These are phyloP conservation scores for Escovopsis sp. DNA, from an alignment of 2,329 filamentous ascomycete species.

Conservation along the genomic window DNA sequence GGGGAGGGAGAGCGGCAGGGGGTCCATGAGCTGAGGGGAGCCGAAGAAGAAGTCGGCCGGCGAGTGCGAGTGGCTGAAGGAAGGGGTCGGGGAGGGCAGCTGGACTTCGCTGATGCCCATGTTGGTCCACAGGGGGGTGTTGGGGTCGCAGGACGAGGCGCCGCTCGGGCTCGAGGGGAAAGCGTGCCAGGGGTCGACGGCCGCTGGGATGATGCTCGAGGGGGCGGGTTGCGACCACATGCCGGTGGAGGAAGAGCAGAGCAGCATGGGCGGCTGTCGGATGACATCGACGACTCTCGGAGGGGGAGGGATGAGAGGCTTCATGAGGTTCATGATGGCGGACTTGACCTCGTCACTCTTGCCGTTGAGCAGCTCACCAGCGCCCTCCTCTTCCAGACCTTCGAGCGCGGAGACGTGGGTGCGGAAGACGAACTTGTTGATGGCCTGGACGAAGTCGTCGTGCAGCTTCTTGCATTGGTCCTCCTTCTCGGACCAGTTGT, in stretches of 20 bases:
- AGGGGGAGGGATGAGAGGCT: conserved; percentile 71
- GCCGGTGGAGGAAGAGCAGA: conserved; percentile 60
- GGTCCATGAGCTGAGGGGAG: conserved; percentile 57
- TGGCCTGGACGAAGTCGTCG: conserved; percentile 87
- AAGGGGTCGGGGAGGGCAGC: conserved; percentile 62
- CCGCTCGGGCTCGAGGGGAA: conserved; percentile 77
- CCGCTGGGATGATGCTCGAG: conserved; percentile 44
- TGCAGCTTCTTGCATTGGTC: conserved; percentile 93
- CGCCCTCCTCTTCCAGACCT: conserved; percentile 90
- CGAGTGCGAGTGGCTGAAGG: conserved; percentile 59
- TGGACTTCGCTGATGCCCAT: conserved; percentile 61
- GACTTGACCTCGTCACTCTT: conserved; percentile 89
- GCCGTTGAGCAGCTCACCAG: conserved; percentile 80
- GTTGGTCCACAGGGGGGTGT: conserved; percentile 61
- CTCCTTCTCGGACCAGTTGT: conserved; percentile 94
- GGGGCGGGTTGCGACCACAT: conserved; percentile 69
- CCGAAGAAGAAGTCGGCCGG: conserved; percentile 66
- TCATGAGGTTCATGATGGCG: conserved; percentile 70
- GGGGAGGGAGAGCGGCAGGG: conserved; percentile 58
- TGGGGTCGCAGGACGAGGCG: conserved; percentile 54
- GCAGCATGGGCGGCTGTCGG: conserved; percentile 69
- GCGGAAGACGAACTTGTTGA: conserved; percentile 94
- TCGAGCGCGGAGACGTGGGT: conserved; percentile 80
- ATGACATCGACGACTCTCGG: conserved; percentile 82
- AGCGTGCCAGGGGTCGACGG: conserved; percentile 79